A percentile compares a stretch with the other conserved stretches of the same genome.
phyloP scores from a whole-genome alignment of 2,329 filamentous ascomycete genomes.

The Ustilaginoidea virens region DNA sequence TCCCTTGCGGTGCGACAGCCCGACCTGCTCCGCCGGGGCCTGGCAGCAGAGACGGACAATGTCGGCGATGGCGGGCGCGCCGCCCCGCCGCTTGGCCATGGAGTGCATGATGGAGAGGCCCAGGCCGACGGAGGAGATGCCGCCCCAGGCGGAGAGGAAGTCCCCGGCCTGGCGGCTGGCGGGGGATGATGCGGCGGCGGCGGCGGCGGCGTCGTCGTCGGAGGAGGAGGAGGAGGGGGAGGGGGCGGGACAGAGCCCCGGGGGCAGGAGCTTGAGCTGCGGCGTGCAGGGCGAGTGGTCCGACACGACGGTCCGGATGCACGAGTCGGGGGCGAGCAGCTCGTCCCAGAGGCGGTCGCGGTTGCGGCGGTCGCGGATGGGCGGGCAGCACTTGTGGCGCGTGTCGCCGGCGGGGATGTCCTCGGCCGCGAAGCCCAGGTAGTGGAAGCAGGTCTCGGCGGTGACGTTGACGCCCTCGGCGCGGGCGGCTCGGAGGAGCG shows the following conservation, averaged over 20 bases:
- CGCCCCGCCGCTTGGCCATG: conserved; percentile 45
- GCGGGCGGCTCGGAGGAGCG: conserved; percentile 60
- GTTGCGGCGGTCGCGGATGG: conserved; percentile 69
- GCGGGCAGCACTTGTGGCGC: conserved; percentile 87
- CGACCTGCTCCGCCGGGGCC: conserved; percentile 80
- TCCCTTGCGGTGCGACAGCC: conserved; percentile 66
- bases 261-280: conserved; percentile 75
- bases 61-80: conserved; percentile 46
- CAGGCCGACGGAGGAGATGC: conserved; percentile 85
- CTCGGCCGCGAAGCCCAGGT: conserved; percentile 72
- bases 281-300: conserved; percentile 96
- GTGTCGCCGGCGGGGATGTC: conserved; percentile 74
- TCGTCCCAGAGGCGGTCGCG: conserved; percentile 81
- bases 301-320: conserved; percentile 82
- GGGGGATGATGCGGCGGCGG: background rate
- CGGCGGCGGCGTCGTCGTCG: background rate
- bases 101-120: conserved; percentile 86
- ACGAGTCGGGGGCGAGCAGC: conserved; percentile 52
- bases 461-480: conserved; percentile 67
- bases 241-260: conserved; percentile 32
- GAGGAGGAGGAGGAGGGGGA: too few relatives aligned
- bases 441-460: conserved; percentile 92
- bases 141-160: conserved; percentile 94
- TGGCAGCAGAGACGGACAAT: conserved; percentile 74
- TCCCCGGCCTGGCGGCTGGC: conserved; percentile 38